phyloP scores from a whole-genome alignment of 1,284 basidiomycete species.

The Ustilago loliicola region DNA sequence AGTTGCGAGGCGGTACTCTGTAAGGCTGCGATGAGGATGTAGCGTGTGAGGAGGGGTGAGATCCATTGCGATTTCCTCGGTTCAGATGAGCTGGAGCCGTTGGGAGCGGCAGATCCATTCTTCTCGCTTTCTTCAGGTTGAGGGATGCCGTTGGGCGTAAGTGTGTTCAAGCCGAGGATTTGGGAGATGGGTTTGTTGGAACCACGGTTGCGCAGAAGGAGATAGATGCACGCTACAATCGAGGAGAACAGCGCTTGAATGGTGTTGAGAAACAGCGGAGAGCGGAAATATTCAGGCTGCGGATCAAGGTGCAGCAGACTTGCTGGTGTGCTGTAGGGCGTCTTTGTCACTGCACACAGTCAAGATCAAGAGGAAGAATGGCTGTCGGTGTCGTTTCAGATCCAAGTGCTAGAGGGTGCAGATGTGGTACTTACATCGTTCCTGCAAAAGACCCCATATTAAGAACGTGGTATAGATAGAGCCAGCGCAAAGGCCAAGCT shows the following conservation, averaged over 20 bases:
- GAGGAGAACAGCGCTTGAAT: conserved; percentile 86
- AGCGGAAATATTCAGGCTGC: conserved; percentile 76
- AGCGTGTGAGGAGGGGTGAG: conserved; percentile 74
- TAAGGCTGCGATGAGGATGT: conserved; percentile 76
- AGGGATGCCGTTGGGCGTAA: conserved; percentile 45
- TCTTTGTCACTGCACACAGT: conserved; percentile 53
- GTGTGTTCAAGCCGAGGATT: conserved; percentile 60
- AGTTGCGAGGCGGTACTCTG: conserved; percentile 94
- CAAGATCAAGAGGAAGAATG: not conserved
- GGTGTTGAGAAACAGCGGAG: conserved; percentile 87
- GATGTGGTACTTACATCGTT: conserved; percentile 38
- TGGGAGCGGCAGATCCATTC: not conserved
- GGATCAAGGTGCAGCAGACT: conserved; percentile 53
- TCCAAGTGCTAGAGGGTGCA: not conserved
- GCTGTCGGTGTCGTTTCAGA: not conserved
- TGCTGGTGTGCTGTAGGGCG: conserved; percentile 53
- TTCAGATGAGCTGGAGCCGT: not conserved
- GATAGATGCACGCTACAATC: conserved; percentile 83
- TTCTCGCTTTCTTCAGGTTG: too few relatives aligned
- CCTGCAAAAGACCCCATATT: conserved; percentile 69
- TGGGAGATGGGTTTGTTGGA: conserved; percentile 25
- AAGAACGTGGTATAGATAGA: conserved; percentile 69
- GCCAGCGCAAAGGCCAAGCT: conserved; percentile 62
- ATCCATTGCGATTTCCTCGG: conserved; percentile 66
- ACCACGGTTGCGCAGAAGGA: conserved; percentile 76